Percentiles rank a stretch among this genome's conserved stretches.
Evolutionary conservation across 192 early-diverging fungal species (phyloP).

Genomic region (Martensiomyces pterosporus): DNA sequence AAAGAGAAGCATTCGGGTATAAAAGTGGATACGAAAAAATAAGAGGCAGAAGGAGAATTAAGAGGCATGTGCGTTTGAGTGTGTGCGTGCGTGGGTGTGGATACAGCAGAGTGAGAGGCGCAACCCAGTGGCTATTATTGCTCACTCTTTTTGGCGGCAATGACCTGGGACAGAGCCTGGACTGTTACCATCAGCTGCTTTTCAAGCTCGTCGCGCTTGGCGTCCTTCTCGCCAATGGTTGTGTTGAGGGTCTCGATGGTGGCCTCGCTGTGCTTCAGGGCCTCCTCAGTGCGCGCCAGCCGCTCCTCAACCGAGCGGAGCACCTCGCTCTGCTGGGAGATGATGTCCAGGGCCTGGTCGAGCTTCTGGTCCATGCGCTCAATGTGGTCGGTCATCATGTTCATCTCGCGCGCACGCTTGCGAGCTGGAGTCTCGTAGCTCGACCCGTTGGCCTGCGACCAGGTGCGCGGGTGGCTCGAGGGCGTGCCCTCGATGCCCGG

Average conservation of each 20-base stretch:
- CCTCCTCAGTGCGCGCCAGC: slow-evolving; percentile 39
- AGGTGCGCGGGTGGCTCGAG: slow-evolving; percentile 25
- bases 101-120: no score
- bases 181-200: slow-evolving; percentile 50
- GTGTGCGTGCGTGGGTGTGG: no score
- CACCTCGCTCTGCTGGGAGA: slow-evolving; percentile 42
- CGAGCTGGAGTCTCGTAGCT: slow-evolving; percentile 45
- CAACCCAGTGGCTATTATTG: slow-evolving; percentile 11
- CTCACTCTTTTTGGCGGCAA: slow-evolving; percentile 44
- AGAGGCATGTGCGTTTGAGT: no score
- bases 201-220: slow-evolving; percentile 49
- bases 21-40: no score
- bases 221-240: slow-evolving; percentile 42
- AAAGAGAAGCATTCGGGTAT: no score
- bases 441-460: slow-evolving; percentile 48
- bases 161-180: slow-evolving; percentile 47
- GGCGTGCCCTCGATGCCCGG: slow-evolving; percentile 19
- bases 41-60: no score
- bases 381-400: slow-evolving; percentile 33
- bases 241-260: slow-evolving; percentile 36
- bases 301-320: slow-evolving; percentile 44
- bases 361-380: slow-evolving; percentile 44
- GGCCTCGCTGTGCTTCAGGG: slow-evolving; percentile 41
- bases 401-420: slow-evolving; percentile 47
- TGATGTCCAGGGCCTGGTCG: slow-evolving; percentile 40